phyloP scores from a whole-genome alignment of 2,329 filamentous ascomycete species.

The Cladosporium sp. region DNA sequence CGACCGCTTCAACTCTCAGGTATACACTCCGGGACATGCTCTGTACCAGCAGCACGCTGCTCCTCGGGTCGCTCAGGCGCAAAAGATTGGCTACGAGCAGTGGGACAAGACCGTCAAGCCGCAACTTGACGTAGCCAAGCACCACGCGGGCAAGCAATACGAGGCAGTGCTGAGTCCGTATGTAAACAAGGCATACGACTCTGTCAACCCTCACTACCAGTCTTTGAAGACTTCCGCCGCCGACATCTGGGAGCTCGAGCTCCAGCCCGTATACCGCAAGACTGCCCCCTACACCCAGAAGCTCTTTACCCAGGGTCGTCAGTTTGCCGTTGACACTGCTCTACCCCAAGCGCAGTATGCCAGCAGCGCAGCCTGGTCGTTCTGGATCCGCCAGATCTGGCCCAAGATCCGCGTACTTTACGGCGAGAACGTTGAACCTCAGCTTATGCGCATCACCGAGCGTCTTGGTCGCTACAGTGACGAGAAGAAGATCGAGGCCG shows the following conservation, averaged over 20 bases:
- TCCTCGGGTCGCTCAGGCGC: constrained; percentile 69
- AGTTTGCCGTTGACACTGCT: constrained; percentile 68
- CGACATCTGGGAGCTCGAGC: constrained; percentile 69
- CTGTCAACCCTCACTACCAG: constrained; percentile 71
- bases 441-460: constrained; percentile 88
- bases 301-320: constrained; percentile 66
- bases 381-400: constrained; percentile 77
- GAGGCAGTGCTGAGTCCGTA: constrained; percentile 71
- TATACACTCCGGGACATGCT: constrained; percentile 69
- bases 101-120: constrained; percentile 82
- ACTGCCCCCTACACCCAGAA: constrained; percentile 72
- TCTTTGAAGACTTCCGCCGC: constrained; percentile 63
- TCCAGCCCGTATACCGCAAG: constrained; percentile 76
- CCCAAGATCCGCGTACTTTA: constrained; percentile 80
- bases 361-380: constrained; percentile 68
- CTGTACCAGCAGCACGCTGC: constrained; percentile 71
- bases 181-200: constrained; percentile 61
- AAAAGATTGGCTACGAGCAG: constrained; percentile 66
- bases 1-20: constrained; percentile 55
- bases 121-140: constrained; percentile 66
- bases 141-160: constrained; percentile 66
- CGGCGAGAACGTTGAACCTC: constrained; percentile 89
- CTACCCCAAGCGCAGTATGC: constrained; percentile 72
- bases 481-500: constrained; percentile 63
- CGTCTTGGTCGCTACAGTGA: constrained; percentile 76